Percentiles rank a stretch among this genome's conserved stretches.
phyloP scores from a whole-genome alignment of 208 protist genomes.

The Novymonas esmeraldas region DNA sequence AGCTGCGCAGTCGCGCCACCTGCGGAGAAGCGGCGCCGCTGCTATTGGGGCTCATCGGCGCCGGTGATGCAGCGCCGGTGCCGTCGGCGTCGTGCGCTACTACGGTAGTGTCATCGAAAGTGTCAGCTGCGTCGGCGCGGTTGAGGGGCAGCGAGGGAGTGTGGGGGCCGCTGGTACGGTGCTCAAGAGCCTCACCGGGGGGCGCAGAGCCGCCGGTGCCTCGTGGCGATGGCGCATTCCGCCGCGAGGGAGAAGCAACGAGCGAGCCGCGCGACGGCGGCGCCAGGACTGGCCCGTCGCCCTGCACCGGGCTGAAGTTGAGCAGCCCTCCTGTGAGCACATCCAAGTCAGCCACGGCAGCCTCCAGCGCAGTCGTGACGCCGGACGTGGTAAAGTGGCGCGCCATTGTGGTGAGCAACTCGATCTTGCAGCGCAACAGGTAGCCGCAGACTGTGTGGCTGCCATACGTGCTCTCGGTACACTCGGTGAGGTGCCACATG shows the following conservation, averaged over 20 bases:
- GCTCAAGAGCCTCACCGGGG: too few relatives aligned
- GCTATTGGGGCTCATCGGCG: not conserved
- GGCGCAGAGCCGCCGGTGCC: too few relatives aligned
- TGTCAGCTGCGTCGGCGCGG: too few relatives aligned
- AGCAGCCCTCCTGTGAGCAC: constrained; percentile 39
- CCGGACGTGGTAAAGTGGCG: constrained; percentile 33
- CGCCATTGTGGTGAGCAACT: constrained; percentile 37
- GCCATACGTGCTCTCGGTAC: constrained; percentile 33
- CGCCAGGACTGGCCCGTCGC: not conserved
- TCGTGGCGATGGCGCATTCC: too few relatives aligned
- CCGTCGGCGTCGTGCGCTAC: too few relatives aligned
- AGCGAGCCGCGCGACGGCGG: not conserved
- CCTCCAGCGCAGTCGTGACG: constrained; percentile 36
- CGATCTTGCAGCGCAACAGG: constrained; percentile 37
- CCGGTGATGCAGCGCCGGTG: too few relatives aligned
- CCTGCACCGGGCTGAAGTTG: constrained; percentile 16
- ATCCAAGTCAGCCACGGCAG: constrained; percentile 38
- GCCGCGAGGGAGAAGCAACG: too few relatives aligned
- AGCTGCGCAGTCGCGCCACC: constrained; percentile 8
- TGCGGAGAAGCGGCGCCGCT: not conserved
- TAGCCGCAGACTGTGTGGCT: constrained; percentile 37
- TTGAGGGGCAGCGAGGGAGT: too few relatives aligned
- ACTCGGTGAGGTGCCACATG: constrained; percentile 43
- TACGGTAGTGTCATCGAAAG: too few relatives aligned
- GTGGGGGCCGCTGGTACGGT: too few relatives aligned